Conservation (phyloP, 2,329 filamentous ascomycete genomes). For the Sclerotinia minor region DNA sequence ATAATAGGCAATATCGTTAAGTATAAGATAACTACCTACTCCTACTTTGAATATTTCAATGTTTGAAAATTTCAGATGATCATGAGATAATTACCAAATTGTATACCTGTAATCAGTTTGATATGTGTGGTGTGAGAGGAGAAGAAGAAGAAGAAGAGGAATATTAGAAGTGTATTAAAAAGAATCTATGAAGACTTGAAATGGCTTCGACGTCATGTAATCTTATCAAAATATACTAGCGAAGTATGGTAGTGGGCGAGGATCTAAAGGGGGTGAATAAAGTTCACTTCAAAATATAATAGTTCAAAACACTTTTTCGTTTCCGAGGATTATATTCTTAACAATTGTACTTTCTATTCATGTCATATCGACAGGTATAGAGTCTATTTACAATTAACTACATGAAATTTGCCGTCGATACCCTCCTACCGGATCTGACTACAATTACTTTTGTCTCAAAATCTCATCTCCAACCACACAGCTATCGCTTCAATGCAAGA, state of each 20-base stretch:
- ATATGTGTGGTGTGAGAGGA: neutral
- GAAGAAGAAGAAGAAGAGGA: too few species aligned
- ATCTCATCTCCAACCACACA: neutral
- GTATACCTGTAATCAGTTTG: neutral
- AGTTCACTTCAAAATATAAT: neutral
- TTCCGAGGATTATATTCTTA: neutral
- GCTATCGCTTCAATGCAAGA: constrained; percentile 1
- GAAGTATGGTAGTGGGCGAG: too few species aligned
- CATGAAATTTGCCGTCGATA: neutral
- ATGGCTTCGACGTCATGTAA: neutral
- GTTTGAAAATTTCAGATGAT: neutral
- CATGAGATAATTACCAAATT: neutral
- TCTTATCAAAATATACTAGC: neutral
- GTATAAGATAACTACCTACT: too few species aligned
- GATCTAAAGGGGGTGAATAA: neutral
- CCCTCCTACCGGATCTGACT: neutral
- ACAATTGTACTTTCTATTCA: constrained; percentile 11
- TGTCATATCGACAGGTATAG: neutral
- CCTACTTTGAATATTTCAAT: too few species aligned
- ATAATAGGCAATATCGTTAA: too few species aligned
- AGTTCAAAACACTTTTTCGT: neutral
- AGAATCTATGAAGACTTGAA: neutral
- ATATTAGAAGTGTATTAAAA: neutral
- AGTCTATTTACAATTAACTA: neutral
- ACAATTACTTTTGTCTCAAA: constrained; percentile 2